Evolutionary conservation across 164 flowering plant species (phyloP).

Genomic region (Liquidambar formosana): DNA sequence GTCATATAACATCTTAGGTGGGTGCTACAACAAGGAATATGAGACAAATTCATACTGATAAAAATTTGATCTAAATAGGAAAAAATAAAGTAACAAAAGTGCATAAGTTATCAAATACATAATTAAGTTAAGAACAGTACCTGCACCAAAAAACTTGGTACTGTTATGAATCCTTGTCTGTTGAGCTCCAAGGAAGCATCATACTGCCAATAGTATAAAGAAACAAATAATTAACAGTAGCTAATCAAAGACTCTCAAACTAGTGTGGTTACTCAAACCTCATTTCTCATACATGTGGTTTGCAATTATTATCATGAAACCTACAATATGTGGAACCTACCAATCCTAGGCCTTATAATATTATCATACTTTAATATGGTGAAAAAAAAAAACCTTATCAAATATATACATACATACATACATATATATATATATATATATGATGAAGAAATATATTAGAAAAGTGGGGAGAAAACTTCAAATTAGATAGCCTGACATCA

Average conservation of each 20-base stretch:
- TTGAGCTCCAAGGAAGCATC: constrained; percentile 78
- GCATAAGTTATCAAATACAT: background rate
- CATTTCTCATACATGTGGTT: too few relatives aligned
- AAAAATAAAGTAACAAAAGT: background rate
- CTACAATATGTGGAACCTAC: too few relatives aligned
- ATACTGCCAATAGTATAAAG: constrained; percentile 42
- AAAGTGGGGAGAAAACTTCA: too few relatives aligned
- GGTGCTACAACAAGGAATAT: background rate
- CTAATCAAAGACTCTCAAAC: background rate
- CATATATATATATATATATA: too few relatives aligned
- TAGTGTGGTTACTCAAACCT: too few relatives aligned
- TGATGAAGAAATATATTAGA: too few relatives aligned
- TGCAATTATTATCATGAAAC: too few relatives aligned
- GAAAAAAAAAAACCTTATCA: too few relatives aligned
- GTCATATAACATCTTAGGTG: background rate
- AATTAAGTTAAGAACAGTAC: constrained; percentile 27
- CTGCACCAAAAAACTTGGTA: constrained; percentile 71
- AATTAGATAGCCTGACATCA: too few relatives aligned
- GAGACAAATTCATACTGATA: background rate
- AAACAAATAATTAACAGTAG: constrained; percentile 1
- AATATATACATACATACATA: too few relatives aligned
- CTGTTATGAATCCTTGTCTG: constrained; percentile 65
- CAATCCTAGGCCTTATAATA: too few relatives aligned
- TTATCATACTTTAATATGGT: too few relatives aligned
- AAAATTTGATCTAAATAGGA: background rate